Conservation (phyloP, 768 basidiomycete genomes). For the Tremella mesenterica region DNA sequence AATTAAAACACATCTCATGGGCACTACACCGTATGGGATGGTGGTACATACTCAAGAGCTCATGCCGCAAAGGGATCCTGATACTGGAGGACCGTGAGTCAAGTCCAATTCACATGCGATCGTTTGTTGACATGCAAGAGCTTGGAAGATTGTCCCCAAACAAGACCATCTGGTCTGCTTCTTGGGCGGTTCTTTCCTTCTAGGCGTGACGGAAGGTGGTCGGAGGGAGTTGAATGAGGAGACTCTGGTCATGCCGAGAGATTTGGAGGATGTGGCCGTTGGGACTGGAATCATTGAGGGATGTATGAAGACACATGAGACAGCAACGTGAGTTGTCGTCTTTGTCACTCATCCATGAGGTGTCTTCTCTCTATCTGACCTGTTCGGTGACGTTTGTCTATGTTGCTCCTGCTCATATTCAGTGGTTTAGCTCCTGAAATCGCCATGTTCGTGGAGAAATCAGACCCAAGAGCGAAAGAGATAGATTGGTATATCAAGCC, state of each 20-base stretch:
- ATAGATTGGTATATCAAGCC: constrained; percentile 83
- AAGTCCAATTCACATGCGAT: background rate
- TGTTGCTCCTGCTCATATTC: background rate
- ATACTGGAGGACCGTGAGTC: constrained; percentile 26
- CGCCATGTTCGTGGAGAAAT: constrained; percentile 62
- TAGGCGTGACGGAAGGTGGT: constrained; percentile 60
- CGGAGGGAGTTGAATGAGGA: constrained; percentile 42
- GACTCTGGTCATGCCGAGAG: constrained; percentile 56
- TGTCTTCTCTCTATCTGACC: background rate
- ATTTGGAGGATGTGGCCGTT: constrained; percentile 68
- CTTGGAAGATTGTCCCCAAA: constrained; percentile 69
- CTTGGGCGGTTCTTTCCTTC: constrained; percentile 81
- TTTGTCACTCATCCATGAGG: background rate
- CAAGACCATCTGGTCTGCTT: constrained; percentile 97
- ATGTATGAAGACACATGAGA: constrained; percentile 64
- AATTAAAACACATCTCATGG: constrained; percentile 65
- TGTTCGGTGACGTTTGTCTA: background rate
- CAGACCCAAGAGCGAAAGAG: constrained; percentile 47
- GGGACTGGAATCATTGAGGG: constrained; percentile 76
- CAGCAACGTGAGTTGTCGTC: constrained; percentile 57
- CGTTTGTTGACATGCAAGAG: background rate
- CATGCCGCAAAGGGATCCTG: constrained; percentile 51
- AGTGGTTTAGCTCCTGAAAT: constrained; percentile 86
- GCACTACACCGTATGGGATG: constrained; percentile 53
- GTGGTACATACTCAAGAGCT: constrained; percentile 78